Percentiles rank a stretch among this genome's conserved stretches.
Evolutionary conservation across 441 rosid genomes (phyloP).

Genomic region (Populus hybrid): DNA sequence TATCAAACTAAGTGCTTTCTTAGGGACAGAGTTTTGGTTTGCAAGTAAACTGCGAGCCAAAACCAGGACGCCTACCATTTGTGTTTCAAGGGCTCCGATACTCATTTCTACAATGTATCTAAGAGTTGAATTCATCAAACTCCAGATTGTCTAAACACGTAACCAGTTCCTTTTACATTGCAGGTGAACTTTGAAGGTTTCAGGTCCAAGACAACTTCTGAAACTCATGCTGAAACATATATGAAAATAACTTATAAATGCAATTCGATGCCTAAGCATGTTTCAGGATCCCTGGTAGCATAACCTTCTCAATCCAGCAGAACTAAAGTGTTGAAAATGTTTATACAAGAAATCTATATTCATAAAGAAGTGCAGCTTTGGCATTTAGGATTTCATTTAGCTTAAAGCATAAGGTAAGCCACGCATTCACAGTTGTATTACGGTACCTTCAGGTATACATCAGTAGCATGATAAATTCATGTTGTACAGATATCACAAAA

Average conservation of each 20-base stretch:
- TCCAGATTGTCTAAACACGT: not conserved
- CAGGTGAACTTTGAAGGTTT: not conserved
- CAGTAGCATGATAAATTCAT: constrained; percentile 76
- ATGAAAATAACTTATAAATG: not conserved
- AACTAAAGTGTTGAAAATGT: not conserved
- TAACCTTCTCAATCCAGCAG: not conserved
- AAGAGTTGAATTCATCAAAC: not conserved
- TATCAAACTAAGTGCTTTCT: too few relatives aligned
- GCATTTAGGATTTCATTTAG: not conserved
- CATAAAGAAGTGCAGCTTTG: not conserved
- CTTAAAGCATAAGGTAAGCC: not conserved
- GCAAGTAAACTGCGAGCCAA: not conserved
- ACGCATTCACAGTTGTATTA: not conserved
- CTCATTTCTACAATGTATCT: not conserved
- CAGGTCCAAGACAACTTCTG: not conserved
- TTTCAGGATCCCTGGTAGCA: not conserved
- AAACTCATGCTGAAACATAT: not conserved
- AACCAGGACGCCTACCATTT: not conserved
- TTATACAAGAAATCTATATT: not conserved
- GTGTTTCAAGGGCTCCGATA: not conserved
- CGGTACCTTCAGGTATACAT: constrained; percentile 76
- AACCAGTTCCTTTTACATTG: not conserved
- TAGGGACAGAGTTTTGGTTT: not conserved
- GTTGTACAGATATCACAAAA: too few relatives aligned
- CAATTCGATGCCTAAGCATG: not conserved